phyloP scores from a whole-genome alignment of 345 rosid genomes.

The Camelina laxa region DNA sequence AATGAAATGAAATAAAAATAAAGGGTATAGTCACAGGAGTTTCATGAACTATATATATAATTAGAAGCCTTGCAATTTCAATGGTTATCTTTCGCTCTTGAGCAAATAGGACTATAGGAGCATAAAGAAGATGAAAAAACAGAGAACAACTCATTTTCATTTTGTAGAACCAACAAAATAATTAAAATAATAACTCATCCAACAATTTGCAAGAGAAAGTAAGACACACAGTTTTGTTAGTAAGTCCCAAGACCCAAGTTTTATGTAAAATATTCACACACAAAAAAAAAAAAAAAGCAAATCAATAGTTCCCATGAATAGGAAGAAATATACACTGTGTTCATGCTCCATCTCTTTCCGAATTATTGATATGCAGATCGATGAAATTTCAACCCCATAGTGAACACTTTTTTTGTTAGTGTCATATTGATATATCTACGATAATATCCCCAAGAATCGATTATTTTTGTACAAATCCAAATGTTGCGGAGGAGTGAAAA shows the following conservation, averaged over 20 bases:
- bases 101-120: background rate
- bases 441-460: background rate
- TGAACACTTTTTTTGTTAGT: background rate
- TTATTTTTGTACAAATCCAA: slow-evolving; percentile 36
- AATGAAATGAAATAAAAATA: slow-evolving; percentile 1
- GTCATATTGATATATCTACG: slow-evolving; percentile 10
- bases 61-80: slow-evolving; percentile 35
- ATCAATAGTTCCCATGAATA: background rate
- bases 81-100: slow-evolving; percentile 24
- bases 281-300: background rate
- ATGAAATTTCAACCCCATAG: slow-evolving; percentile 24
- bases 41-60: slow-evolving; percentile 26
- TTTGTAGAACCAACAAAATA: background rate
- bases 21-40: slow-evolving; percentile 34
- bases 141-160: background rate
- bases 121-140: background rate
- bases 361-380: slow-evolving; percentile 14
- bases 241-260: background rate
- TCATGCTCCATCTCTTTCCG: slow-evolving; percentile 5
- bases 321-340: background rate
- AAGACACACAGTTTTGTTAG: background rate
- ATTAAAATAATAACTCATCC: background rate
- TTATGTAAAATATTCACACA: background rate
- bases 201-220: background rate
- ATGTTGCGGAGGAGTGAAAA: slow-evolving; percentile 30